Evolutionary conservation across 2,329 filamentous ascomycete genomes (phyloP).

Genomic region (Dactylellina drechsleri): DNA sequence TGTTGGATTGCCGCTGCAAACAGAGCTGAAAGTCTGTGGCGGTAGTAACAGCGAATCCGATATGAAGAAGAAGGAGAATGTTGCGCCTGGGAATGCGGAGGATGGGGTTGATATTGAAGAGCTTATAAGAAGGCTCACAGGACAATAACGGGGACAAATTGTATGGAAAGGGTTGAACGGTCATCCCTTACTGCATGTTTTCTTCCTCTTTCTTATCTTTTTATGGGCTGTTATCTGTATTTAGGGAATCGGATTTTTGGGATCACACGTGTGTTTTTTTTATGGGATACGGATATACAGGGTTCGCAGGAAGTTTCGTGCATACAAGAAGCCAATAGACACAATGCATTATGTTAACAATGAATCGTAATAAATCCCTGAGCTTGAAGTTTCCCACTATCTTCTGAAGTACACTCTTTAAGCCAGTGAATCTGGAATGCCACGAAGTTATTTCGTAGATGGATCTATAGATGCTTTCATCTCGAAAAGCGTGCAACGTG

Average conservation of each 20-base stretch:
- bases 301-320: neutral
- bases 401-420: too few relatives aligned
- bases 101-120: constrained; percentile 43
- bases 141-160: constrained; percentile 6
- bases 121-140: constrained; percentile 49
- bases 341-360: too few relatives aligned
- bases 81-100: constrained; percentile 29
- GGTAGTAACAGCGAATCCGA: constrained; percentile 2
- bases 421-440: too few relatives aligned
- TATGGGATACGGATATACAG: neutral
- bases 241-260: neutral
- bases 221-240: too few relatives aligned
- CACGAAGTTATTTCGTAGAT: too few relatives aligned
- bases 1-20: constrained; percentile 39
- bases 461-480: too few relatives aligned
- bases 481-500: neutral
- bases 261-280: constrained; percentile 1
- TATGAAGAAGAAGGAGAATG: constrained; percentile 40
- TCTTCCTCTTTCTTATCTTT: too few relatives aligned
- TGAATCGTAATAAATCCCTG: too few relatives aligned
- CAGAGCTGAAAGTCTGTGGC: constrained; percentile 42
- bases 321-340: neutral
- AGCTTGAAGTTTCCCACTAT: too few relatives aligned
- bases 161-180: too few relatives aligned
- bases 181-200: too few relatives aligned